Base-by-base conservation (phyloP, 768 basidiomycete genomes). In the Auricularia sp. region DNA sequence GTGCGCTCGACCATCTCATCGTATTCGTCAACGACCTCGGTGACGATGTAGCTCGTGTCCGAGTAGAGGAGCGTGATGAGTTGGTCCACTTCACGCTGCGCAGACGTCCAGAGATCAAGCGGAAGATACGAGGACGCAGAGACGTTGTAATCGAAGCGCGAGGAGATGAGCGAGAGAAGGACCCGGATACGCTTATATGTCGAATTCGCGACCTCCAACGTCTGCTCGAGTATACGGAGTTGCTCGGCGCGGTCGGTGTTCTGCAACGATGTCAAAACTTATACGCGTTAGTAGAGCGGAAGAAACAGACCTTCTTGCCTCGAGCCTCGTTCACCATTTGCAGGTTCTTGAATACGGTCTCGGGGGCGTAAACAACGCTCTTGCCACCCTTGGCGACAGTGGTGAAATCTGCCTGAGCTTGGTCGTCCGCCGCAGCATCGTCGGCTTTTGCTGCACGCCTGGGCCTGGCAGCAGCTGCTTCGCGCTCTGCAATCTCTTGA, bases 221-320 rank as follows among this genome's bases (percentile, higher is more conserved):
- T 81, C 70, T 88, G 87, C 72, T 94, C 90, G 18, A 98, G 81
- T 62, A 93, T 91, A 66, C 88, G 86, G 69, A 97, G 91, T 81
- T 97, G 95, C 75, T 98, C 96, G 10, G 83, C 83, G 59, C 97
- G 87, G 75, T 99, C 95, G 43, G 97, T 98, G 77, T 97, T 97
- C 95, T 98, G 67, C 61, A 62, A 62, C 29, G 29, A 29, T 29
- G 29, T 29, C 29, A 29, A 29, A 29, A 29, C 29, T n/a, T 29
- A 29, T 29, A 29, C 29, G 29, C 2, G 44, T 34, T 3, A n/a
- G n/a, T n/a, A 44, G 33, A 63, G 23, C 63, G 12, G 23, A 53
- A 61, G 62, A n/a, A 3, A 66, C 80, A 44, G 36, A 95, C 94
- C 86, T 98, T 98, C 77, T 93, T 92, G 12, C 97, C 97, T 64